phyloP scores from a whole-genome alignment of 495 filamentous ascomycete species.

The Aspergillus incahuasiensis region DNA sequence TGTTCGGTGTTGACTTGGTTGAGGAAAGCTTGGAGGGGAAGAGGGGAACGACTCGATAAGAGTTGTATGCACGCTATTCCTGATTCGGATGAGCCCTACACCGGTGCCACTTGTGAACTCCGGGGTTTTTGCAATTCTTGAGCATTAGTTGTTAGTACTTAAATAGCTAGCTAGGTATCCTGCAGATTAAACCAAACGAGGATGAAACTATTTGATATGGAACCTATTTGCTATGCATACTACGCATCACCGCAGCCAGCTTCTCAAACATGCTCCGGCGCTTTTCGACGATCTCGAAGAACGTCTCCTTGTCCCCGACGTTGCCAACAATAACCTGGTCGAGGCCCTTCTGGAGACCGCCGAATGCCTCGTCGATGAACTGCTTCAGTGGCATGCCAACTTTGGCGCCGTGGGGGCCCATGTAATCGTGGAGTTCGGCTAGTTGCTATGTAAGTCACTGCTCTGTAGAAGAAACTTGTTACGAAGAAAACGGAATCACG shows the following conservation, averaged over 20 bases:
- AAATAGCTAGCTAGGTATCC: neutral
- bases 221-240: neutral
- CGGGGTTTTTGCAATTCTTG: neutral
- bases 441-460: neutral
- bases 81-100: slow-evolving; percentile 3
- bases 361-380: slow-evolving; percentile 55
- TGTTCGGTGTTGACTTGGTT: neutral
- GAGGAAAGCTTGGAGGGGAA: neutral
- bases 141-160: neutral
- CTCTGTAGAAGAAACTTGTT: neutral
- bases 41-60: neutral
- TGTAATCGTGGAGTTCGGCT: slow-evolving; percentile 43
- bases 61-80: slow-evolving; percentile 11
- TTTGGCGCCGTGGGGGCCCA: slow-evolving; percentile 30
- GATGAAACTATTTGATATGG: neutral
- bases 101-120: neutral
- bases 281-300: slow-evolving; percentile 32
- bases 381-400: slow-evolving; percentile 58
- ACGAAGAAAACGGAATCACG: slow-evolving; percentile 1
- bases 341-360: slow-evolving; percentile 43
- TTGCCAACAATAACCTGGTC: slow-evolving; percentile 38
- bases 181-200: neutral
- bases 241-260: slow-evolving; percentile 23
- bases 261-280: slow-evolving; percentile 28
- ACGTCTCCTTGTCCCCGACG: slow-evolving; percentile 26